Evolutionary conservation across 1,284 basidiomycete species (phyloP), one percentile per base, ranked within the genome.

Genomic region (Peniophora sp.): DNA sequence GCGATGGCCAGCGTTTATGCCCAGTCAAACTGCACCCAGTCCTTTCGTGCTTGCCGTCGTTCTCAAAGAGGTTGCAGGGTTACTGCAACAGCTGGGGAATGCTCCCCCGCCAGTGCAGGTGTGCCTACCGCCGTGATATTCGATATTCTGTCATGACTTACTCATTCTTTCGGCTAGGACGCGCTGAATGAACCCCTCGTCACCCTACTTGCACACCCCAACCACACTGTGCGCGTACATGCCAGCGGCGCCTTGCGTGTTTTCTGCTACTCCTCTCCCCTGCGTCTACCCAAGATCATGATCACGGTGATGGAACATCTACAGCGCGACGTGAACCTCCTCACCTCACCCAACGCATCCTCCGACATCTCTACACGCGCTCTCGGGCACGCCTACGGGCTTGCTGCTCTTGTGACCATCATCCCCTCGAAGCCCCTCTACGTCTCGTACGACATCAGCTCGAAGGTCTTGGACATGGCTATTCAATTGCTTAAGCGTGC

Each of bases 1-100:
- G 62, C 80, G 88, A 52, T 99, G 93, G 92, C 93, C 93, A 0
- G 85, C 91, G 0, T 79, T 96, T 63, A 86, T 97, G 77, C 93
- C 92, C 2, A 91, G 91, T 3, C 84, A 91, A 55, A 72, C 72
- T 20, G 79, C 87, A 0, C 91, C 93, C 0, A 74, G 71, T 50
- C 81, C 91, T 20, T 68, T 81, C 1, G 80, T 90, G 1, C 72
- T 98, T 10, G 78, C 85, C 1, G 75, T 96, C 18, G 85, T 84
- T 1, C 73, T 99, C 12, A 76, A 85, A 47, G 95, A 97, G 65
- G 82, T 92, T 17, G 84, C 92, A 0, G 91, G 88, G 2, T 68
- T 99, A 3, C 68, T 99, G 2, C 85, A 87, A 48, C 91, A 96
- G 61, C 78, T 99, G 9, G 95, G 96, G 0, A 97, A 94, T 62